phyloP scores from a whole-genome alignment of 2,329 filamentous ascomycete genomes.

The Fusarium sp. region DNA sequence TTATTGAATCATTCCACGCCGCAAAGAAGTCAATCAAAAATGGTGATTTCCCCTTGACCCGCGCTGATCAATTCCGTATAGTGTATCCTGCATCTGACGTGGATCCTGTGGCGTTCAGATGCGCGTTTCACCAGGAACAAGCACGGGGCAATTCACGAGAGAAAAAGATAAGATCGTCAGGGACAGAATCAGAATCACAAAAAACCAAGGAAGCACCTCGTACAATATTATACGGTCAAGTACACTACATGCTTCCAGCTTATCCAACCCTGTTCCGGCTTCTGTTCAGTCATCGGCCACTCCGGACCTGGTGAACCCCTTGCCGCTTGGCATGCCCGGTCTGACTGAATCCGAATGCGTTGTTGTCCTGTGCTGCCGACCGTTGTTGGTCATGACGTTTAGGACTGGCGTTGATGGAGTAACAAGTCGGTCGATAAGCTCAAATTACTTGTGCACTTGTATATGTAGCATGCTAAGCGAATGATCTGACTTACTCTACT shows the following conservation, averaged over 20 bases:
- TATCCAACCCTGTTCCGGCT: conserved; percentile 11
- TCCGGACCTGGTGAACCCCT: background rate
- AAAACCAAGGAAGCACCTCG: conserved; percentile 23
- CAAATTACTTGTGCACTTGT: background rate
- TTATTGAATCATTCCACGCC: conserved; percentile 14
- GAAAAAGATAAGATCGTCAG: conserved; percentile 39
- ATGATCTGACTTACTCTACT: conserved; percentile 18
- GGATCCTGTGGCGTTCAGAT: conserved; percentile 39
- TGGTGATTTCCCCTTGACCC: conserved; percentile 14
- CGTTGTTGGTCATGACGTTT: conserved; percentile 11
- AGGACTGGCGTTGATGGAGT: background rate
- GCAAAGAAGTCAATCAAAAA: conserved; percentile 5
- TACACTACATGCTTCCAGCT: conserved; percentile 9
- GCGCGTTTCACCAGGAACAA: conserved; percentile 36
- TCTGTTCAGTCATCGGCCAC: conserved; percentile 3
- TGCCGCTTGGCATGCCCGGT: conserved; percentile 4
- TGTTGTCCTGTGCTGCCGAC: conserved; percentile 4
- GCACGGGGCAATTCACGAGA: background rate
- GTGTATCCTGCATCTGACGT: conserved; percentile 40
- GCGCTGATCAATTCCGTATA: conserved; percentile 23
- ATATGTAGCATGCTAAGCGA: background rate
- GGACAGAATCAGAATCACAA: conserved; percentile 32
- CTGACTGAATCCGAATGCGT: conserved; percentile 1
- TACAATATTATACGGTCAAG: background rate
- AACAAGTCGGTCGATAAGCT: background rate